Conservation (phyloP, 441 rosid species). For the Daphne laureola region DNA sequence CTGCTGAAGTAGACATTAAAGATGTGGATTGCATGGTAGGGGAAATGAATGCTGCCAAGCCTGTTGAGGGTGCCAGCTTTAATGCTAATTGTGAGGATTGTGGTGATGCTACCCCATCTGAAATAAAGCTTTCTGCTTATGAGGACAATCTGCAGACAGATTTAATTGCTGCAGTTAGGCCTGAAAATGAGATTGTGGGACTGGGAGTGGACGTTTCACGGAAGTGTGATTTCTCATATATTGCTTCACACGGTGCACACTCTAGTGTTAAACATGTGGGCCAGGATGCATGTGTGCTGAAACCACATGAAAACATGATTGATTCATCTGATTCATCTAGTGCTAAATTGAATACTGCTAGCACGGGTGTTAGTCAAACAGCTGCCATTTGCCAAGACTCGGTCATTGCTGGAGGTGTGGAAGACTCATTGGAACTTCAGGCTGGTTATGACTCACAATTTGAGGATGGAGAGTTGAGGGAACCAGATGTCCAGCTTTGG, state of each 20-base stretch:
- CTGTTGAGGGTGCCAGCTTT: slow-evolving; percentile 1
- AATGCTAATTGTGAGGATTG: slow-evolving; percentile 9
- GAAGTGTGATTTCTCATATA: slow-evolving; percentile 8
- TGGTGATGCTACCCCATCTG: slow-evolving; percentile 7
- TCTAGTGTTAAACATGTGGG: slow-evolving; percentile 1
- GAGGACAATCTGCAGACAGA: slow-evolving; percentile 14
- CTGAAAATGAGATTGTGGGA: slow-evolving; percentile 14
- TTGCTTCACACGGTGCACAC: slow-evolving; percentile 8
- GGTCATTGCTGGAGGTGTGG: slow-evolving; percentile 6
- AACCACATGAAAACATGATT: slow-evolving; percentile 11
- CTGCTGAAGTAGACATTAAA: slow-evolving; percentile 5
- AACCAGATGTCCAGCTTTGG: slow-evolving; percentile 29
- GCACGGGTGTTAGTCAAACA: slow-evolving; percentile 14
- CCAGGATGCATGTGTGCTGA: slow-evolving; percentile 9
- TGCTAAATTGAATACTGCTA: slow-evolving; percentile 10
- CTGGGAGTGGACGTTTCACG: slow-evolving; percentile 9
- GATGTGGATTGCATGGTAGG: slow-evolving; percentile 7
- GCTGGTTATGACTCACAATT: slow-evolving; percentile 48
- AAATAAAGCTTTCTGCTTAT: slow-evolving; percentile 9
- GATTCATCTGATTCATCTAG: slow-evolving; percentile 1
- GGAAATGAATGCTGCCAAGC: slow-evolving; percentile 13
- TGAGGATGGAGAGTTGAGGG: slow-evolving; percentile 66
- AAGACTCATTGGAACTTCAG: slow-evolving; percentile 22
- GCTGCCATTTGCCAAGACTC: slow-evolving; percentile 21
- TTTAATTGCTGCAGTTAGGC: slow-evolving; percentile 10